phyloP scores from a whole-genome alignment of 306 rosid species.

The Glycine soja region DNA sequence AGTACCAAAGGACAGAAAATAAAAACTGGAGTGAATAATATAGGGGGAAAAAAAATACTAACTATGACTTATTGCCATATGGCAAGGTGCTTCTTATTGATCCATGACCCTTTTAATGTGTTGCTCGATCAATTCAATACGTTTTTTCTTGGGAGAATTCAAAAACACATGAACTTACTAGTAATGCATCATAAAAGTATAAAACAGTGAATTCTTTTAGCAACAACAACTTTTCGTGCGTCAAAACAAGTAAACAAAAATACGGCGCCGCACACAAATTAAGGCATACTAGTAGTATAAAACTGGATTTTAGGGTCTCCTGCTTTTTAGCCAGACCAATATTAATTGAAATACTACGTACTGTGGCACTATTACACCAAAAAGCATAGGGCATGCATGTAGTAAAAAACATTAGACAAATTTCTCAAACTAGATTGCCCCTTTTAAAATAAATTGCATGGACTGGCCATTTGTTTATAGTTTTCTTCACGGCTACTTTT shows the following conservation, averaged over 20 bases:
- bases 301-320: neutral
- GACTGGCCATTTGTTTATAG: slow-evolving; percentile 3
- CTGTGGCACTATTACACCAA: neutral
- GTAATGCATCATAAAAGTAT: neutral
- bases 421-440: neutral
- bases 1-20: too few species aligned
- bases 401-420: slow-evolving; percentile 40
- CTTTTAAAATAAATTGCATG: slow-evolving; percentile 16
- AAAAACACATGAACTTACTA: neutral
- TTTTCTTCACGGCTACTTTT: neutral
- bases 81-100: too few species aligned
- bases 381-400: neutral
- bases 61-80: too few species aligned
- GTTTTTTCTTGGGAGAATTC: neutral
- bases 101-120: too few species aligned
- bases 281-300: neutral
- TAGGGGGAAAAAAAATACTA: too few species aligned
- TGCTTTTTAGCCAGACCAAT: neutral
- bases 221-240: neutral
- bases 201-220: neutral
- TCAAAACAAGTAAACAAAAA: slow-evolving; percentile 23
- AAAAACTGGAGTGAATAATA: too few species aligned
- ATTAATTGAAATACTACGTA: neutral
- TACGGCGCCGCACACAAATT: slow-evolving; percentile 22
- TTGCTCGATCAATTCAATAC: too few species aligned